Conservation (phyloP, 768 basidiomycete genomes). For the Coprinopsis strossmayeri region DNA sequence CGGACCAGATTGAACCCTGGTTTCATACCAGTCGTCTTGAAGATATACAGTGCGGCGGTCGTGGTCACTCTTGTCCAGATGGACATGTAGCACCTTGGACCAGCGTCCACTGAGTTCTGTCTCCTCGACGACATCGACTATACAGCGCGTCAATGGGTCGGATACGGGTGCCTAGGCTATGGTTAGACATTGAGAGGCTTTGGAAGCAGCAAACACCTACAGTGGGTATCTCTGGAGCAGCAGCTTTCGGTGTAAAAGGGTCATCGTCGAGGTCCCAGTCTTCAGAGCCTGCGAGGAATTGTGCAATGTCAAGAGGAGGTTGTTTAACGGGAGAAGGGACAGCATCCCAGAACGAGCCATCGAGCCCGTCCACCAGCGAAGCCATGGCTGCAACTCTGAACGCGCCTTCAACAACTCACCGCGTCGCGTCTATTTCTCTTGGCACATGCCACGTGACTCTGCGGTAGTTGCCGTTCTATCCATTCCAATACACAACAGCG, state of each 20-base stretch:
- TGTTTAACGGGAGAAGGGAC: not conserved
- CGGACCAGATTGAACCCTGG: conserved; percentile 56
- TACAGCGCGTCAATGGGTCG: conserved; percentile 45
- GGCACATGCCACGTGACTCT: not conserved
- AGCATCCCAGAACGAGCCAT: conserved; percentile 5
- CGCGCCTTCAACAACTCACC: not conserved
- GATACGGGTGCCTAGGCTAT: conserved; percentile 19
- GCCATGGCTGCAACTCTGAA: not conserved
- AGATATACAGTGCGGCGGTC: conserved; percentile 49
- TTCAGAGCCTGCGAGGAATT: conserved; percentile 59
- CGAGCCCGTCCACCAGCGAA: conserved; percentile 5
- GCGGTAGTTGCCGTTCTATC: conserved; percentile 1
- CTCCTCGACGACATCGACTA: conserved; percentile 41
- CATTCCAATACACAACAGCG: not conserved
- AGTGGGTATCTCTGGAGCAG: no score
- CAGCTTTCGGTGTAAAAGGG: no score
- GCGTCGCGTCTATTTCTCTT: not conserved
- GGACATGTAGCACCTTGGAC: conserved; percentile 45
- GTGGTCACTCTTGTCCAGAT: conserved; percentile 26
- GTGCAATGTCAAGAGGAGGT: conserved; percentile 30
- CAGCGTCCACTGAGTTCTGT: conserved; percentile 20
- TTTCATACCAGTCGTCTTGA: conserved; percentile 71
- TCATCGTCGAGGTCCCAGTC: conserved; percentile 64
- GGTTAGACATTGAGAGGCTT: conserved; percentile 6
- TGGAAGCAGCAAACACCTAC: no score